Conservation (phyloP, 1,139 yeast species). For the Kazachstania sp. region DNA sequence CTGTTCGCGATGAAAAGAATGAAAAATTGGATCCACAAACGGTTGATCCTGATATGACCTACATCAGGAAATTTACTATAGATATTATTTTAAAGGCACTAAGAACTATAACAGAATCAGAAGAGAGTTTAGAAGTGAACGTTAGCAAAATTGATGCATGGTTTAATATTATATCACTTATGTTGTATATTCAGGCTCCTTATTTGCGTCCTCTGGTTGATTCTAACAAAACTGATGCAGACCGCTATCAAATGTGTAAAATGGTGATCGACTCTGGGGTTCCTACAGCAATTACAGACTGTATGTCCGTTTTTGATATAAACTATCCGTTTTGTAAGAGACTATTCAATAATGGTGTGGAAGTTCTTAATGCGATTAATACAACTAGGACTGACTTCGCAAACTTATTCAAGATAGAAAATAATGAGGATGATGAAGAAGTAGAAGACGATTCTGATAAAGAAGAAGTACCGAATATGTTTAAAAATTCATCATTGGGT, state of each 20-base stretch:
- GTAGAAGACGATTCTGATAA: slow-evolving; percentile 55
- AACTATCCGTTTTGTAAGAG: slow-evolving; percentile 60
- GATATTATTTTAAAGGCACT: slow-evolving; percentile 56
- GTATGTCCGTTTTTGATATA: slow-evolving; percentile 58
- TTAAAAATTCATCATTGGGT: slow-evolving; percentile 81
- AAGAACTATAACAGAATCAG: slow-evolving; percentile 21
- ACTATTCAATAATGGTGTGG: slow-evolving; percentile 49
- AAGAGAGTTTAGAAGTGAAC: slow-evolving; percentile 23
- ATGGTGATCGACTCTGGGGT: slow-evolving; percentile 60
- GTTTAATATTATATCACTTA: slow-evolving; percentile 26
- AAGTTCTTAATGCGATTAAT: slow-evolving; percentile 56
- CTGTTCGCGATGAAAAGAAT: slow-evolving; percentile 39
- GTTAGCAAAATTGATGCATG: slow-evolving; percentile 26
- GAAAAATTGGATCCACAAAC: slow-evolving; percentile 39
- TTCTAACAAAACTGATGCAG: slow-evolving; percentile 43
- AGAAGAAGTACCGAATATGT: slow-evolving; percentile 76
- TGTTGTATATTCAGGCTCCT: slow-evolving; percentile 42
- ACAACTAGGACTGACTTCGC: slow-evolving; percentile 52
- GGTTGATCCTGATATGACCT: slow-evolving; percentile 60
- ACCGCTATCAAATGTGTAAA: slow-evolving; percentile 52
- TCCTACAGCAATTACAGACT: slow-evolving; percentile 47
- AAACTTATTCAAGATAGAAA: slow-evolving; percentile 46
- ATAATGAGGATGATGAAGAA: slow-evolving; percentile 55
- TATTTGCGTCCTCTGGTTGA: slow-evolving; percentile 56
- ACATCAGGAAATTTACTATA: slow-evolving; percentile 63